Conservation (phyloP, 2,329 filamentous ascomycete species). For the Corniculantispora saksenae region DNA sequence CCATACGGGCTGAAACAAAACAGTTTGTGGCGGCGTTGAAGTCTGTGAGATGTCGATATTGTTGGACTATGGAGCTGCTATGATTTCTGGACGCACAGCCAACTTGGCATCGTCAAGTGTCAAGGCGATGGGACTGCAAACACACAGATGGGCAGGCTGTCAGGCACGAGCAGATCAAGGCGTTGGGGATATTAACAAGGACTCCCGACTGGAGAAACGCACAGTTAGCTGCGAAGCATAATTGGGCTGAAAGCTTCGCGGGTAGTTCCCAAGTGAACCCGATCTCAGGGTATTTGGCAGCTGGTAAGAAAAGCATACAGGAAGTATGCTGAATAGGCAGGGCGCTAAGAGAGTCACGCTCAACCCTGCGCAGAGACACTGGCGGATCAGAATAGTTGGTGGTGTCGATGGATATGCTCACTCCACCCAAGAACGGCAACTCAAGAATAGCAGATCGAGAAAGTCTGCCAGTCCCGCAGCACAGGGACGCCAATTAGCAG, state of each 20-base stretch:
- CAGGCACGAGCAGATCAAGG: background rate
- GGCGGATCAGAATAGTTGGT: background rate
- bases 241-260: background rate
- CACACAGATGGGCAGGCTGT: background rate
- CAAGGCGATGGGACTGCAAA: background rate
- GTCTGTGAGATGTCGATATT: background rate
- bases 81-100: background rate
- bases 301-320: background rate
- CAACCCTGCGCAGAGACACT: background rate
- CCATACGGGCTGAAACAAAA: background rate
- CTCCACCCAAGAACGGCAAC: background rate
- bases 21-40: background rate
- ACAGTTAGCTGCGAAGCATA: background rate
- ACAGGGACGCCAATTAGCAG: no score
- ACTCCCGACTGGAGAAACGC: no score
- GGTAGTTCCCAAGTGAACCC: background rate
- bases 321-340: background rate
- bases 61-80: background rate
- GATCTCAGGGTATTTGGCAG: background rate
- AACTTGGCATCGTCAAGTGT: background rate
- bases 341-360: background rate
- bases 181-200: background rate
- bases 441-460: background rate
- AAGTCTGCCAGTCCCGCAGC: constrained; percentile 6
- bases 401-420: background rate